Percentiles rank a stretch among this genome's conserved stretches.
phyloP scores from a whole-genome alignment of 306 rosid species.

The Leucaena leucocephala region DNA sequence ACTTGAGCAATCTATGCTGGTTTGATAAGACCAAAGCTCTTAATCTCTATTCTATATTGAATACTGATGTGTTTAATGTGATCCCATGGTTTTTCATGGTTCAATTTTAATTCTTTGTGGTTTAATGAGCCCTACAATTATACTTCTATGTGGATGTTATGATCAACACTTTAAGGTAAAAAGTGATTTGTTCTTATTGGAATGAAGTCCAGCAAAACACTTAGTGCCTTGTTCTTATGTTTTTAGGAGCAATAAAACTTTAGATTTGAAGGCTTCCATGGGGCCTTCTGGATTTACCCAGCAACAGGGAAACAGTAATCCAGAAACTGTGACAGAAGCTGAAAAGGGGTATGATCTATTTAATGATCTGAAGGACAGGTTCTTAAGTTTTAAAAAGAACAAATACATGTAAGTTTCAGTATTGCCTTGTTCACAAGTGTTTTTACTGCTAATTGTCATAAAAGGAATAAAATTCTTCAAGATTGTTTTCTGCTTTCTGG shows the following conservation, averaged over 20 bases:
- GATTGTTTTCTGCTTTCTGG: constrained; percentile 37
- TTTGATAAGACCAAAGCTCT: constrained; percentile 2
- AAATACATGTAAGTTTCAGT: constrained; percentile 65
- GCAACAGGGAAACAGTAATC: constrained; percentile 50
- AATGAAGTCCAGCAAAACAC: constrained; percentile 7
- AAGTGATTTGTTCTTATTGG: constrained; percentile 29
- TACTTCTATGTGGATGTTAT: constrained; percentile 36
- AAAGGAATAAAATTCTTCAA: constrained; percentile 27
- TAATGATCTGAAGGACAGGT: constrained; percentile 68
- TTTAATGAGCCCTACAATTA: constrained; percentile 6
- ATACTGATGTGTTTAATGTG: constrained; percentile 20
- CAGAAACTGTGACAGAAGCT: constrained; percentile 46
- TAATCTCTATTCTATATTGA: constrained; percentile 8
- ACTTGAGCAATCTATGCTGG: not conserved
- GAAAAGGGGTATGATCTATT: constrained; percentile 55
- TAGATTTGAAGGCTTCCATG: constrained; percentile 59
- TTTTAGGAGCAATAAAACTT: constrained; percentile 55
- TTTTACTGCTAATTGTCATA: constrained; percentile 23
- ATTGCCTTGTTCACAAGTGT: constrained; percentile 18
- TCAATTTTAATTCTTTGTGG: constrained; percentile 22
- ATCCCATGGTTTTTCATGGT: not conserved
- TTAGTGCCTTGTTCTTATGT: constrained; percentile 27
- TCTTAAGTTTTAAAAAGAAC: constrained; percentile 72
- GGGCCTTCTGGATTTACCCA: constrained; percentile 55
- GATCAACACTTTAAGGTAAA: constrained; percentile 37